phyloP scores from a whole-genome alignment of 1,284 basidiomycete species.

The Crepidotus sp. region DNA sequence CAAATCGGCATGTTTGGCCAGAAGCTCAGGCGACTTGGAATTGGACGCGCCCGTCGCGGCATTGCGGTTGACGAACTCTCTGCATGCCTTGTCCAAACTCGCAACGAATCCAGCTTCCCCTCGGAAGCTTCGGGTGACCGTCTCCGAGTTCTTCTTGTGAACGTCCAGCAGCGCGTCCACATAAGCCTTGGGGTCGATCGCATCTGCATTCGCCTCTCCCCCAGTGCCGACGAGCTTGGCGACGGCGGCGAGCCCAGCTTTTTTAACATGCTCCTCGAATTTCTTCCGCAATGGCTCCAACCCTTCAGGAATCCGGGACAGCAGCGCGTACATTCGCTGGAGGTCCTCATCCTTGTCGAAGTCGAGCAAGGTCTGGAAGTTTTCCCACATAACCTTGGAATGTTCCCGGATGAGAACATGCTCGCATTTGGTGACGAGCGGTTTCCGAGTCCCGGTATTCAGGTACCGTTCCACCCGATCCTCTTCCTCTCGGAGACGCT shows the following conservation, averaged over 20 bases:
- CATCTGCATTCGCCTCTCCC: constrained; percentile 52
- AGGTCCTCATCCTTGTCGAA: constrained; percentile 92
- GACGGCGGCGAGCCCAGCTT: constrained; percentile 78
- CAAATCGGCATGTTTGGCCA: constrained; percentile 91
- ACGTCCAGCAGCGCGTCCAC: constrained; percentile 90
- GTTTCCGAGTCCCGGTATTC: constrained; percentile 80
- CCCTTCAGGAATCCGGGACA: constrained; percentile 84
- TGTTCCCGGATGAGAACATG: constrained; percentile 90
- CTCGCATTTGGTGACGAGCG: constrained; percentile 88
- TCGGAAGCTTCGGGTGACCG: constrained; percentile 86
- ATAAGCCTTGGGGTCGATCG: constrained; percentile 83
- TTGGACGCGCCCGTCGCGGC: constrained; percentile 80
- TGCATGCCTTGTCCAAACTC: constrained; percentile 91
- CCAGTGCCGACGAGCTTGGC: constrained; percentile 63
- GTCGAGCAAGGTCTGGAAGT: constrained; percentile 89
- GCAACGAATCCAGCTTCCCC: constrained; percentile 95
- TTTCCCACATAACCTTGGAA: constrained; percentile 85
- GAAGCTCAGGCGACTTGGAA: constrained; percentile 87
- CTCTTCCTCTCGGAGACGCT: constrained; percentile 89
- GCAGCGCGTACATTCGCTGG: constrained; percentile 89
- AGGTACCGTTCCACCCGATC: constrained; percentile 94
- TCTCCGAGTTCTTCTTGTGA: constrained; percentile 88
- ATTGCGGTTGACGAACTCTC: constrained; percentile 95
- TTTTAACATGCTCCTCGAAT: constrained; percentile 95
- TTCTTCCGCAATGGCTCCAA: constrained; percentile 87